These are phyloP conservation scores for Mortierella sp. DNA, from an alignment of 371 early-diverging fungal species.

Conservation along the genomic window DNA sequence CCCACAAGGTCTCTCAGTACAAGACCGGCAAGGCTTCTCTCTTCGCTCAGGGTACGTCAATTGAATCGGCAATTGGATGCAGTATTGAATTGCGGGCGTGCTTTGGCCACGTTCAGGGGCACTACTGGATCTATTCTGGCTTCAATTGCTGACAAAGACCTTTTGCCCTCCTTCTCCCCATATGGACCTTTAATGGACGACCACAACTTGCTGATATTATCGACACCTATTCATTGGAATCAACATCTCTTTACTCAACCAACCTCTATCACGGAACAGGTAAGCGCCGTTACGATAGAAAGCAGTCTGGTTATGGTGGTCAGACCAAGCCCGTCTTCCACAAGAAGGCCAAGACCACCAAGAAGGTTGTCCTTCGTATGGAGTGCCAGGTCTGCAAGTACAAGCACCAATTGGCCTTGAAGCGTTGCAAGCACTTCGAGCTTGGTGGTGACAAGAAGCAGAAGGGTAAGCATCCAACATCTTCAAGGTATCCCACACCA, in stretches of 20 bases:
- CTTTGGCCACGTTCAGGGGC: no score
- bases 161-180: constrained; percentile 4
- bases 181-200: no score
- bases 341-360: constrained; percentile 98
- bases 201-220: no score
- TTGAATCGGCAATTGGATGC: no score
- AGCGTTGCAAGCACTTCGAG: constrained; percentile 99
- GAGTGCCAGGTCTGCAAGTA: constrained; percentile 99
- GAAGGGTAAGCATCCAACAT: constrained; percentile 55
- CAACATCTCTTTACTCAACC: not conserved
- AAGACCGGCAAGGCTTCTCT: constrained; percentile 99
- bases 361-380: constrained; percentile 98
- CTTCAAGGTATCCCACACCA: no score
- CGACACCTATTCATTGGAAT: not conserved
- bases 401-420: constrained; percentile 94
- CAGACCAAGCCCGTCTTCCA: constrained; percentile 99
- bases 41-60: constrained; percentile 89
- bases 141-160: not conserved
- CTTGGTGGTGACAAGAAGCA: constrained; percentile 99
- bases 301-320: constrained; percentile 98
- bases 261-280: constrained; percentile 49
- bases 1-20: constrained; percentile 99
- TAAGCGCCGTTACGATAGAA: constrained; percentile 88
- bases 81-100: no score
- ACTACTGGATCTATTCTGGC: no score